Base-by-base conservation (phyloP, 352 stramenopile genomes). In the Pythium brachiatum region DNA sequence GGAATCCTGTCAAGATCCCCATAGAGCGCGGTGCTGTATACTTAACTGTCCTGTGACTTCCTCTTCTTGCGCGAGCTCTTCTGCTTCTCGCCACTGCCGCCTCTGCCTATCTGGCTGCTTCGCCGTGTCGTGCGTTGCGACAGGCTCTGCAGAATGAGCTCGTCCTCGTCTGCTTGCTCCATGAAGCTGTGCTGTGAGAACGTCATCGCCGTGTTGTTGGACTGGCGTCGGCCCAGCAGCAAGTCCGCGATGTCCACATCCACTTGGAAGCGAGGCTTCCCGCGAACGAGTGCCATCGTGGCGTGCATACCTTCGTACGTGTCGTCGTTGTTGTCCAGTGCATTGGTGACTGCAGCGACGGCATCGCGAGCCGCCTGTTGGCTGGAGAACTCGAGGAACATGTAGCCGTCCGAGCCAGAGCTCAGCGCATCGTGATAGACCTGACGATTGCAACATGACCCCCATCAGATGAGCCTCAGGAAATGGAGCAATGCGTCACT, bases 141-240 rank as follows among this genome's bases (percentile, higher is more conserved):
- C 15, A 92, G 70, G 62, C 78, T 92, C 55, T 92, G 83, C 8
- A 92, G 73, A 57, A 90, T 78, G n/a, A 81, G 57, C 15, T 90
- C 80, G 32, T 90, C 83, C n/a, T 89, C 81, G 39, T 80, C 69
- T 51, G 51, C 9, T 3, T 57, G 43, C 27, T 61, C 53, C 50
- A 46, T 62, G 31, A 36, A 57, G 63, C 55, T 78, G 68, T 77
- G 72, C 72, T 88, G 79, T 39, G 79, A 87, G 68, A 88, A 81
- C 48, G 66, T 53, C 16, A 66, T 70, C 41, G 54, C 59, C 3
- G 27, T 18, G 34, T 64, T 18, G 34, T 64, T 75, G 1, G 67
- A 36, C 23, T 78, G 61, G 8, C 74, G 69, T 47, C 72, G 75
- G 4, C 83, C 81, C 18, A 85, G 61, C 48, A 92, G 68, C 62